phyloP scores from a whole-genome alignment of 2,329 filamentous ascomycete genomes.

The Sclerotiophoma versabilis region DNA sequence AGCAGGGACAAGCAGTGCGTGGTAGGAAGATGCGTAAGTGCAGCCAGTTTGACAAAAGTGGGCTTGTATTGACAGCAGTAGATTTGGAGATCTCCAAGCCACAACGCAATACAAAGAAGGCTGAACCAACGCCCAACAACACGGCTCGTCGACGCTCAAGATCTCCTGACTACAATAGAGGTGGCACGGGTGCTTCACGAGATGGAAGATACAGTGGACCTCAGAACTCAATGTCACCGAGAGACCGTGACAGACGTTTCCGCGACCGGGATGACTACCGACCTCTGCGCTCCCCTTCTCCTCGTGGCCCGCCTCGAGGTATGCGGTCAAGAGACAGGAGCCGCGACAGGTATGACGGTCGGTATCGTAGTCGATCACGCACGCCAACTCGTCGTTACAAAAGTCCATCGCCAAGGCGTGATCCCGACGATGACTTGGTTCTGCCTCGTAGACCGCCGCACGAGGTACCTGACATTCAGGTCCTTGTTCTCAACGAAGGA shows the following conservation, averaged over 20 bases:
- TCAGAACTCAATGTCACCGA: slow-evolving; percentile 45
- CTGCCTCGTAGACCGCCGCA: slow-evolving; percentile 75
- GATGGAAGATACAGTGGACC: slow-evolving; percentile 49
- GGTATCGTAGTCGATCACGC: slow-evolving; percentile 67
- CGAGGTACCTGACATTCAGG: slow-evolving; percentile 87
- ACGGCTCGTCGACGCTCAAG: slow-evolving; percentile 62
- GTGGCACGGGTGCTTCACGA: slow-evolving; percentile 50
- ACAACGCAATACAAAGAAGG: slow-evolving; percentile 78
- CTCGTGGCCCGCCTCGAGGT: slow-evolving; percentile 47
- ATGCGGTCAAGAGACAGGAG: slow-evolving; percentile 49
- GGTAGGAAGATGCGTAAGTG: slow-evolving; percentile 92
- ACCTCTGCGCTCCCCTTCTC: slow-evolving; percentile 55
- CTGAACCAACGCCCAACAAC: slow-evolving; percentile 41
- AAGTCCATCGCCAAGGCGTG: slow-evolving; percentile 71
- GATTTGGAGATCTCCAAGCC: slow-evolving; percentile 90
- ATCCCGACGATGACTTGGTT: slow-evolving; percentile 68
- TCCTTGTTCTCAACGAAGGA: slow-evolving; percentile 77
- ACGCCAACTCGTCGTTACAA: slow-evolving; percentile 70
- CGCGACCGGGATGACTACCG: slow-evolving; percentile 66
- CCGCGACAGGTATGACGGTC: slow-evolving; percentile 60
- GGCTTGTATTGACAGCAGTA: slow-evolving; percentile 51
- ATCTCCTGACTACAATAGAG: slow-evolving; percentile 67
- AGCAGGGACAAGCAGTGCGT: slow-evolving; percentile 82
- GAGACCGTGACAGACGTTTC: slow-evolving; percentile 62
- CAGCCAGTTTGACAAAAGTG: not conserved